A percentile compares a stretch with the other conserved stretches of the same genome.
Evolutionary conservation across 192 early-diverging fungal genomes (phyloP).

Genomic region (Entomortierella chlamydospora): DNA sequence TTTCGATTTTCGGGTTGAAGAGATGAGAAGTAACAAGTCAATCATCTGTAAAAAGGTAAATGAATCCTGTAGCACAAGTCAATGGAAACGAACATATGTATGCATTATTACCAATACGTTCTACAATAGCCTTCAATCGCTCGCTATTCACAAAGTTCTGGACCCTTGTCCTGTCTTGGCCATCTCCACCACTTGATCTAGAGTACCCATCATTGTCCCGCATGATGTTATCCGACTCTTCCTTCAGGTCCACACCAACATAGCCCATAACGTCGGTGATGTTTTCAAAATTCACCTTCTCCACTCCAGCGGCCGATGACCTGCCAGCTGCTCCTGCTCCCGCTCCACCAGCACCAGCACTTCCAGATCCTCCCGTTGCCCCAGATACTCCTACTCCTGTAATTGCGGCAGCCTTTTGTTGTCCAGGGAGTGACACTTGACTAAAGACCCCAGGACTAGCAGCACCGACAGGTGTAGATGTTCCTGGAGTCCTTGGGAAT

Average conservation of each 20-base stretch:
- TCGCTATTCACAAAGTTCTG: conserved; percentile 63
- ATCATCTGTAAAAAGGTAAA: not conserved
- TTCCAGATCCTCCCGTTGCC: conserved; percentile 18
- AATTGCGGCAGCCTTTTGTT: conserved; percentile 6
- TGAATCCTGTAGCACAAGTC: not conserved
- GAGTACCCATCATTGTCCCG: conserved; percentile 50
- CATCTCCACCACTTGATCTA: conserved; percentile 15
- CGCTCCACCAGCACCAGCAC: conserved; percentile 5
- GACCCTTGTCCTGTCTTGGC: conserved; percentile 34
- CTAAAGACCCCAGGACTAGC: conserved; percentile 36
- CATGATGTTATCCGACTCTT: conserved; percentile 71
- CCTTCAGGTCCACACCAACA: conserved; percentile 80
- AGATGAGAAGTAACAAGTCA: not conserved
- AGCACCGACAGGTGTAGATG: conserved; percentile 16
- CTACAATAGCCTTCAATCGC: conserved; percentile 44
- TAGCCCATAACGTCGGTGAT: conserved; percentile 85
- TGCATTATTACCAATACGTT: conserved; percentile 55
- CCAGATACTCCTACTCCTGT: conserved; percentile 12
- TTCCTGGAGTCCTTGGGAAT: conserved; percentile 16
- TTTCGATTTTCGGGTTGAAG: not conserved
- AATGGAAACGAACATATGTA: not conserved
- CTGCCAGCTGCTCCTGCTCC: conserved; percentile 14
- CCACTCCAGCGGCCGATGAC: conserved; percentile 16
- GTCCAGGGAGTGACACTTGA: conserved; percentile 42
- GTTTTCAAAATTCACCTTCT: conserved; percentile 63